These are phyloP conservation scores for Azolla pinnata DNA, from an alignment of 75 land plant species.

Conservation along the genomic window DNA sequence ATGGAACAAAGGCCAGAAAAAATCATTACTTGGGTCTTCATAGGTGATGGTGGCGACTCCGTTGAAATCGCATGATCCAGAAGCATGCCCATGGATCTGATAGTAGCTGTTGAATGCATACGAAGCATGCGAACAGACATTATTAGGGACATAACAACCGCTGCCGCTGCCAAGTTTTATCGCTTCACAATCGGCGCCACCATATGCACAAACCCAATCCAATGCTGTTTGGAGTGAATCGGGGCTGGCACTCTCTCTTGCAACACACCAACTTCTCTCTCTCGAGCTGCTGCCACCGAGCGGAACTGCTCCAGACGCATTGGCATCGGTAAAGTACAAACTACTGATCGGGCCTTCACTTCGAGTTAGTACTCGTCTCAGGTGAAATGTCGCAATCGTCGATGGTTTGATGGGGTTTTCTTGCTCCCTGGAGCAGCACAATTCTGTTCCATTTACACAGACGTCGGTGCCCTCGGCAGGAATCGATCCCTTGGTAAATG, in stretches of 20 bases:
- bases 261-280: conserved; percentile 2
- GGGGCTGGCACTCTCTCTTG: conserved; percentile 3
- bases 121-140: conserved; percentile 50
- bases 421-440: too few species aligned
- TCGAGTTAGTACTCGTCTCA: too few species aligned
- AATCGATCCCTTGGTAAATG: too few species aligned
- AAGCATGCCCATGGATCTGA: conserved; percentile 38
- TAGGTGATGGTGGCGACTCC: conserved; percentile 51
- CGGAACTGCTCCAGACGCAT: too few species aligned
- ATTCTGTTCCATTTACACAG: too few species aligned
- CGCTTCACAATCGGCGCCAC: conserved; percentile 51
- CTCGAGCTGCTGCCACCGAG: neutral
- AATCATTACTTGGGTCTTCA: conserved; percentile 29
- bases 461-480: too few species aligned
- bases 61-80: conserved; percentile 63
- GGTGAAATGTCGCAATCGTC: too few species aligned
- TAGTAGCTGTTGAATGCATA: conserved; percentile 84
- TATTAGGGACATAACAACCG: conserved; percentile 55
- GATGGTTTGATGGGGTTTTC: too few species aligned
- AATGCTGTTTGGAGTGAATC: conserved; percentile 27
- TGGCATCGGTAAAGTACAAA: too few species aligned
- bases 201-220: conserved; percentile 71
- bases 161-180: conserved; percentile 40
- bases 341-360: too few species aligned
- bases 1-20: neutral